These are phyloP conservation scores for Tieghemostelium lacteum DNA, from an alignment of 78 protist genomes.

Conservation along the genomic window DNA sequence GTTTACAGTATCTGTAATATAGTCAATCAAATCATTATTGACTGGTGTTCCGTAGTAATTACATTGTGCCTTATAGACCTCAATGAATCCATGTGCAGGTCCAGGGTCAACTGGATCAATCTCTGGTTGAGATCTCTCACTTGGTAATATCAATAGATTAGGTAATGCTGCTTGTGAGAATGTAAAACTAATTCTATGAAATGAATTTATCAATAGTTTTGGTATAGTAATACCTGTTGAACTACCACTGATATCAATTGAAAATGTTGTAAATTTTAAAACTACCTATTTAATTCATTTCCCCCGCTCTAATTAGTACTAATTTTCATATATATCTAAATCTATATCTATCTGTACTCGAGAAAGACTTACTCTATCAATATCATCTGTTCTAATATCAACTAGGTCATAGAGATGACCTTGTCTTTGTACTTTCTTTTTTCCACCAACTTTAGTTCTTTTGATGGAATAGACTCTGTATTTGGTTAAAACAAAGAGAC, in stretches of 20 bases:
- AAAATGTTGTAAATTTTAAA: constrained; percentile 41
- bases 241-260: constrained; percentile 51
- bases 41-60: constrained; percentile 46
- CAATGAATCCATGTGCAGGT: constrained; percentile 68
- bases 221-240: constrained; percentile 58
- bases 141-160: constrained; percentile 44
- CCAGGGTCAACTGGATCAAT: constrained; percentile 67
- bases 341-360: background rate
- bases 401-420: constrained; percentile 71
- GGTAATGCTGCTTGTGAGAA: constrained; percentile 69
- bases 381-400: constrained; percentile 71
- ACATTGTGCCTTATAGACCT: constrained; percentile 75
- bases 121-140: constrained; percentile 66
- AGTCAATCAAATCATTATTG: constrained; percentile 37
- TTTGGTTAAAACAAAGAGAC: constrained; percentile 66
- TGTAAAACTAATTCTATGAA: constrained; percentile 74
- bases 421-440: constrained; percentile 56
- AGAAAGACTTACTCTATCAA: constrained; percentile 21
- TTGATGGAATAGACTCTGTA: constrained; percentile 65
- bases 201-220: constrained; percentile 58
- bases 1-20: constrained; percentile 32
- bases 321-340: background rate
- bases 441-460: constrained; percentile 57
- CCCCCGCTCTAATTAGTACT: too few species aligned
- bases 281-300: background rate